Evolutionary conservation across 2,329 filamentous ascomycete genomes (phyloP).

Genomic region (Colletotrichum aenigma): DNA sequence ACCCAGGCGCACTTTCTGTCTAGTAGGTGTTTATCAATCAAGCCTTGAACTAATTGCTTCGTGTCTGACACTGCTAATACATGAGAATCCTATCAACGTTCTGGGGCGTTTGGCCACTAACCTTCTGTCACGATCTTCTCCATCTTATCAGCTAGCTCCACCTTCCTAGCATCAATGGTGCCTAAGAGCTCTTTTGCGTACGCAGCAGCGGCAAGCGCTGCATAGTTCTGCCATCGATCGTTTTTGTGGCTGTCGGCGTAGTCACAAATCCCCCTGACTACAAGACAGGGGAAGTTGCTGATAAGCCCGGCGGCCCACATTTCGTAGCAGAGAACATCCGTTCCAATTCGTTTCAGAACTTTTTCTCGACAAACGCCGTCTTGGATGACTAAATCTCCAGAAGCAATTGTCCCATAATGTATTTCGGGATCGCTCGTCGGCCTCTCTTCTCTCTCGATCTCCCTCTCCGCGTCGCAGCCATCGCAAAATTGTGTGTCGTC

Average conservation of each 20-base stretch:
- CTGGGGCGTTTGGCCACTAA: no score
- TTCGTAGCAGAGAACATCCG: constrained; percentile 20
- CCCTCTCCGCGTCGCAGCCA: background rate
- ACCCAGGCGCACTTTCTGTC: background rate
- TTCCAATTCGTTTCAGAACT: background rate
- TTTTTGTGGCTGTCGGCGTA: constrained; percentile 33
- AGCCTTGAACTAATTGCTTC: no score
- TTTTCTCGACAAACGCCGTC: constrained; percentile 33
- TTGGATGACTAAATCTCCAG: constrained; percentile 40
- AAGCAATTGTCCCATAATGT: constrained; percentile 31
- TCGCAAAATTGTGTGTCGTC: background rate
- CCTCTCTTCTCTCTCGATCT: background rate
- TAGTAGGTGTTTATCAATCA: no score
- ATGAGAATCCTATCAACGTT: no score
- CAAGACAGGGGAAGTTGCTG: constrained; percentile 23
- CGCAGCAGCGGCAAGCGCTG: constrained; percentile 23
- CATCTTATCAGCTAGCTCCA: no score
- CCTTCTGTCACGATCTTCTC: no score
- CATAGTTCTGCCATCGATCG: constrained; percentile 26
- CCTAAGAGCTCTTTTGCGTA: constrained; percentile 17
- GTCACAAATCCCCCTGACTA: constrained; percentile 32
- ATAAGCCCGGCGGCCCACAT: constrained; percentile 25
- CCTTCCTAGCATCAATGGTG: accelerated
- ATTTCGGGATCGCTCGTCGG: background rate
- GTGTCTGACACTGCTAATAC: no score